Conservation (phyloP, 768 basidiomycete species). For the Tylopilus sp. region DNA sequence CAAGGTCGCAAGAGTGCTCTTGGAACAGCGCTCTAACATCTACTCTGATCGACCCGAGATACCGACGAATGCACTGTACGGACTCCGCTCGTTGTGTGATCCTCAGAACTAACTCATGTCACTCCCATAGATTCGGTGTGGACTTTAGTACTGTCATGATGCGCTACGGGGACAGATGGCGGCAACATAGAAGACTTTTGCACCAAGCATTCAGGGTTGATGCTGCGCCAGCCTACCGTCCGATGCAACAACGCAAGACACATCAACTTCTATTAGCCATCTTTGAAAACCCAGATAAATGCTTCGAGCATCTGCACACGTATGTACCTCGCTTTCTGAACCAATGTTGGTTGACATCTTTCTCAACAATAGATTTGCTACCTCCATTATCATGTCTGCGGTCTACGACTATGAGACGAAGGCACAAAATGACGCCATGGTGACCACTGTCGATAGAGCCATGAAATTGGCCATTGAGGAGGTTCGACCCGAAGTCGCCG, state of each 20-base stretch:
- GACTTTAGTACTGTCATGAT: constrained; percentile 33
- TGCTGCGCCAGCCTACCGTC: constrained; percentile 22
- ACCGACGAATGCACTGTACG: constrained; percentile 19
- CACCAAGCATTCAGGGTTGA: constrained; percentile 35
- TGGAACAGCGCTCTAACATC: constrained; percentile 25
- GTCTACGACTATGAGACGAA: constrained; percentile 33
- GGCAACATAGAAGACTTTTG: constrained; percentile 31
- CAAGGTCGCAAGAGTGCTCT: constrained; percentile 23
- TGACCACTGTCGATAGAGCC: constrained; percentile 25
- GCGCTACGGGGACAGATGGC: constrained; percentile 38
- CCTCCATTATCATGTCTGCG: constrained; percentile 28
- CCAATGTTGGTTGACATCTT: not conserved
- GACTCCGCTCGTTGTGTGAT: not conserved
- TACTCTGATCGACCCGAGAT: constrained; percentile 32
- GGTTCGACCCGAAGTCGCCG: constrained; percentile 22
- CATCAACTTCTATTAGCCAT: constrained; percentile 29
- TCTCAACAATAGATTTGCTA: constrained; percentile 19
- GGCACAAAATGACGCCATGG: constrained; percentile 27
- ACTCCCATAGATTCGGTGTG: constrained; percentile 26
- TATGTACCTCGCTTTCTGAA: not conserved
- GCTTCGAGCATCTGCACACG: constrained; percentile 20
- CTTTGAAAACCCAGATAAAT: constrained; percentile 24
- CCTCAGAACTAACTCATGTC: not conserved
- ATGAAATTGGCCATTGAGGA: constrained; percentile 20
- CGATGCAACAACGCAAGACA: constrained; percentile 32